Evolutionary conservation across 2,329 filamentous ascomycete species (phyloP).

Genomic region (Macrophomina pseudophaseolina): DNA sequence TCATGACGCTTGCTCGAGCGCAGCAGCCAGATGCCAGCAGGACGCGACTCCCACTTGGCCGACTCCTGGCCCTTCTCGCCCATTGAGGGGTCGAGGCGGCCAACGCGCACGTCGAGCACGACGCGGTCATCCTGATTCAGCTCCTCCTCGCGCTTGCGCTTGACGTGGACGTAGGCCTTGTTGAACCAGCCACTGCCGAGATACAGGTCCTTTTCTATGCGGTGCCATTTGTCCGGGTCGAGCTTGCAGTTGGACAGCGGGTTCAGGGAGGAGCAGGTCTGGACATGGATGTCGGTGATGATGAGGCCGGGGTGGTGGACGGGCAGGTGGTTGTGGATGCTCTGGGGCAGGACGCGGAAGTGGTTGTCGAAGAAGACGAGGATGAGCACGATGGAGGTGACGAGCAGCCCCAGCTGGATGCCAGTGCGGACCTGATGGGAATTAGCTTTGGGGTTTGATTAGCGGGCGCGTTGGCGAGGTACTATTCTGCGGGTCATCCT

Average conservation of each 20-base stretch:
- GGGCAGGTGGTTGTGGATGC: constrained; percentile 86
- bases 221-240: constrained; percentile 75
- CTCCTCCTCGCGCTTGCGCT: constrained; percentile 85
- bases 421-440: constrained; percentile 61
- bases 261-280: constrained; percentile 76
- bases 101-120: constrained; percentile 77
- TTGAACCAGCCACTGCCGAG: constrained; percentile 74
- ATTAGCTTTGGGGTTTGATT: constrained; percentile 21
- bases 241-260: constrained; percentile 76
- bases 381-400: constrained; percentile 67
- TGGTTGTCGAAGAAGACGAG: constrained; percentile 85
- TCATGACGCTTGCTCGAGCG: constrained; percentile 73
- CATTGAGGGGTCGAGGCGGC: constrained; percentile 70
- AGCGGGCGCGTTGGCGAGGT: constrained; percentile 28
- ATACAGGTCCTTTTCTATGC: constrained; percentile 88
- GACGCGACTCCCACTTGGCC: constrained; percentile 77
- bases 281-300: constrained; percentile 82
- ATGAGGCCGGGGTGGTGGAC: constrained; percentile 80
- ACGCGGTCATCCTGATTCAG: constrained; percentile 75
- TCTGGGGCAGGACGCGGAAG: constrained; percentile 82
- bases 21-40: constrained; percentile 82
- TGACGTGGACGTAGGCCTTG: constrained; percentile 80
- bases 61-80: constrained; percentile 61
- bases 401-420: constrained; percentile 73
- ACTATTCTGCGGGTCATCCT: constrained; percentile 49